phyloP scores from a whole-genome alignment of 108 stramenopile genomes.

The Pseudonitzschia multiseries region DNA sequence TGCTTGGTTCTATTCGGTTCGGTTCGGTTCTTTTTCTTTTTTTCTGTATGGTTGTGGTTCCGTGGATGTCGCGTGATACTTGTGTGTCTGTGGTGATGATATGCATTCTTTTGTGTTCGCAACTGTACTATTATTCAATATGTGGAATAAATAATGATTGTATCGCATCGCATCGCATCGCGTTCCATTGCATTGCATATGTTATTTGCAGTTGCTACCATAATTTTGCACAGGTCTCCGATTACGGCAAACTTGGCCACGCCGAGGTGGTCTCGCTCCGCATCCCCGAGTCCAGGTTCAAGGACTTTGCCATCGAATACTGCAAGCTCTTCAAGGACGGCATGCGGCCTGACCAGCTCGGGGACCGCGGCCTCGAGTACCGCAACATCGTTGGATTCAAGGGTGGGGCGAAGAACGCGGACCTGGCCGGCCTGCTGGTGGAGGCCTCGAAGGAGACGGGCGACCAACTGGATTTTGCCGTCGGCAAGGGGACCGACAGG shows the following conservation, averaged over 20 bases:
- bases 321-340: constrained; percentile 68
- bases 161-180: neutral
- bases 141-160: too few species aligned
- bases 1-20: too few species aligned
- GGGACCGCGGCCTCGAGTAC: constrained; percentile 86
- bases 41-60: neutral
- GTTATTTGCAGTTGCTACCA: constrained; percentile 88
- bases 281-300: constrained; percentile 62
- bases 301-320: constrained; percentile 76
- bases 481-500: constrained; percentile 76
- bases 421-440: constrained; percentile 41
- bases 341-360: constrained; percentile 51
- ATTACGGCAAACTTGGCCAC: constrained; percentile 87
- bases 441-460: constrained; percentile 61
- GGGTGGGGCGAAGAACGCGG: constrained; percentile 51
- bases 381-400: constrained; percentile 71
- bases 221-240: constrained; percentile 71
- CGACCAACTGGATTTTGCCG: constrained; percentile 48
- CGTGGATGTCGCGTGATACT: too few species aligned
- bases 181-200: too few species aligned
- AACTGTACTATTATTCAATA: too few species aligned
- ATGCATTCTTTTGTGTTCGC: too few species aligned
- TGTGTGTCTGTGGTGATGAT: too few species aligned
- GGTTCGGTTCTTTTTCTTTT: constrained; percentile 2
- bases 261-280: constrained; percentile 86